Evolutionary conservation across 177 flowering plant species (phyloP), one percentile per base, ranked within the genome.

Genomic region (Tripterygium wilfordii): DNA sequence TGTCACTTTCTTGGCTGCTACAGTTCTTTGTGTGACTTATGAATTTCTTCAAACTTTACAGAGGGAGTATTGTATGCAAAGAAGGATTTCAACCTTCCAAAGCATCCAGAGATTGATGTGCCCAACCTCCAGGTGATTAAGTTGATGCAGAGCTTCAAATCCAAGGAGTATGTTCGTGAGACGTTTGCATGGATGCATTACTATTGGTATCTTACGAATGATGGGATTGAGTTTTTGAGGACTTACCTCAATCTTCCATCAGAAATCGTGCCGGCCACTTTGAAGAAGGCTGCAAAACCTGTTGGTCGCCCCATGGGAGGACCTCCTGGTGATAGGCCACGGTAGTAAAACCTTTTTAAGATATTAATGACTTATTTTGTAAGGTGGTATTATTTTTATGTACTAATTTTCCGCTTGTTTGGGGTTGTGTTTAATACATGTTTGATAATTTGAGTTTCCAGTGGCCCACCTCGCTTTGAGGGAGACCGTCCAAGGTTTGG

Each of bases 111-210:
- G 12, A 67, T 67, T 16, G 67, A 67, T 45, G 71, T 62, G 4
- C 71, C 67, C 2, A 67, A 49, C 61, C 71, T 85, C 28, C 90
- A 82, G 57, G 95, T 85, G 19, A 85, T 85, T 13, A 86, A 83
- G 88, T 60, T 86, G 12, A 86, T 83, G 95, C 91, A 86, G 76
- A 86, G 95, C 75, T 87, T 87, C 60, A 87, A 87, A 43, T 87
- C 96, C 2, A 87, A 79, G 74, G 96, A 84, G 63, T 87, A 84
- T 39, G 96, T 87, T 20, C 66, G 92, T 0, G 92, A 86, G 73
- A 83, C 90, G 15, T 86, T 86, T 49, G 82, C 88, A 0, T 86
- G 90, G 95, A 78, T 78, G 85, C 87, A 87, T 45, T 84, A 87
- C 45, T 87, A 87, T 63, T 59, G 77, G 77, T 72, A 35, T 39